These are phyloP conservation scores for Rosellinia necatrix DNA, from an alignment of 2,329 filamentous ascomycete genomes.

Conservation along the genomic window DNA sequence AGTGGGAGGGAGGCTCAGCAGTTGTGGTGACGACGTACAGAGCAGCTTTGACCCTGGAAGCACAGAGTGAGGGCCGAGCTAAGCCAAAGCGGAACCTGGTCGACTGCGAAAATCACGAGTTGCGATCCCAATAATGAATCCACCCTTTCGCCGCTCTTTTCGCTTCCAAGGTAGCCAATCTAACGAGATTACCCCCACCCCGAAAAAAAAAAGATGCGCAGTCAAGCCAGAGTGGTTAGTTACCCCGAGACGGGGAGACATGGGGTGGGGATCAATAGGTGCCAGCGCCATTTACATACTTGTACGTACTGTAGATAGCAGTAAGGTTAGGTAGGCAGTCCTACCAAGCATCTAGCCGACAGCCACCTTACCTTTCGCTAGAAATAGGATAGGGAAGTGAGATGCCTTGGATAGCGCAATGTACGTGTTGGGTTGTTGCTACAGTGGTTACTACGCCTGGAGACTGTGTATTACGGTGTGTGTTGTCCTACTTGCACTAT, in stretches of 20 bases:
- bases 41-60: no score
- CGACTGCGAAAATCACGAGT: conserved; percentile 1
- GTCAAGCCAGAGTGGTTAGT: background rate
- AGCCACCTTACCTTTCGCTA: no score
- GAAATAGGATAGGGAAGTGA: no score
- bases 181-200: conserved; percentile 15
- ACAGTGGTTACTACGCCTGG: no score
- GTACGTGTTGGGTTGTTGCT: no score
- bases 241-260: conserved; percentile 1
- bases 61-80: no score
- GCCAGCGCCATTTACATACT: no score
- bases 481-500: no score
- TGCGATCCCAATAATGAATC: conserved; percentile 15
- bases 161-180: conserved; percentile 7
- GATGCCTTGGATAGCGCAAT: no score
- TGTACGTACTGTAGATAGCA: no score
- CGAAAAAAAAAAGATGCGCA: conserved; percentile 8
- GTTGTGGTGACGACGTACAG: conserved; percentile 16
- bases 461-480: no score
- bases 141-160: background rate
- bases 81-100: background rate
- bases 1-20: conserved; percentile 1
- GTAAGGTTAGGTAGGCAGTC: background rate
- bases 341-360: no score
- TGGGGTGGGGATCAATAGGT: conserved; percentile 5